Conservation (phyloP, 2,329 filamentous ascomycete genomes). For the Monosporascus sp. region DNA sequence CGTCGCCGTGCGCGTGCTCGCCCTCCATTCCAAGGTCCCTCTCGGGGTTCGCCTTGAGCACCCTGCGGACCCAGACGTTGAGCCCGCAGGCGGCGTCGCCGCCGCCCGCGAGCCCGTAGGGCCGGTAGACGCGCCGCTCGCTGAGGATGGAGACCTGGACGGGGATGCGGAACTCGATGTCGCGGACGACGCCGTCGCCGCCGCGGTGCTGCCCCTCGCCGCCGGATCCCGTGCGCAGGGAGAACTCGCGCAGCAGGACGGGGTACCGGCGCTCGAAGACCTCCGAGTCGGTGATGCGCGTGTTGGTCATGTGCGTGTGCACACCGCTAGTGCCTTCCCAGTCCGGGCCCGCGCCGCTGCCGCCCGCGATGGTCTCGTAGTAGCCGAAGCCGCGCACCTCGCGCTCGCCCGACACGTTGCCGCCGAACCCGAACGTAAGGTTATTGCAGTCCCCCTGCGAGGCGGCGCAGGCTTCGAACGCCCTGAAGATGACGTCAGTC, state of each 20-base stretch:
- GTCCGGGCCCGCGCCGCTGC: constrained; percentile 60
- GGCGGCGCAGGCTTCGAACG: constrained; percentile 69
- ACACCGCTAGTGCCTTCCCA: constrained; percentile 68
- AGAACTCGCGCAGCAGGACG: constrained; percentile 62
- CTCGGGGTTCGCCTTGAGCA: constrained; percentile 52
- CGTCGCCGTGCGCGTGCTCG: constrained; percentile 15
- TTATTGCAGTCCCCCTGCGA: constrained; percentile 74
- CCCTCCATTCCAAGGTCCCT: constrained; percentile 20
- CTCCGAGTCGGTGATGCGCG: constrained; percentile 69
- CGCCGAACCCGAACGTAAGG: constrained; percentile 71
- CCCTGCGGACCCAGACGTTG: constrained; percentile 81
- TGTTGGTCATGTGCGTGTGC: constrained; percentile 76
- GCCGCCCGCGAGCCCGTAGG: constrained; percentile 79
- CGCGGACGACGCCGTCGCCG: constrained; percentile 64
- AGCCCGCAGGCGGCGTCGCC: constrained; percentile 72
- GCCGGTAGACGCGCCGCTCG: constrained; percentile 65
- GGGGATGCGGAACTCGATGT: constrained; percentile 69
- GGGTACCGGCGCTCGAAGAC: constrained; percentile 71
- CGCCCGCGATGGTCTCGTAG: constrained; percentile 76
- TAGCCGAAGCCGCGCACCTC: constrained; percentile 68
- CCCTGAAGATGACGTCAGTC: constrained; percentile 71
- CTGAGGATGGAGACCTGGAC: constrained; percentile 69
- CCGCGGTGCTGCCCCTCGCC: constrained; percentile 58
- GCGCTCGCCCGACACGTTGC: constrained; percentile 49
- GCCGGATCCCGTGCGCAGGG: constrained; percentile 52